Conservation (phyloP, 1,284 basidiomycete genomes). For the Rhodotorula mucilaginosa region DNA sequence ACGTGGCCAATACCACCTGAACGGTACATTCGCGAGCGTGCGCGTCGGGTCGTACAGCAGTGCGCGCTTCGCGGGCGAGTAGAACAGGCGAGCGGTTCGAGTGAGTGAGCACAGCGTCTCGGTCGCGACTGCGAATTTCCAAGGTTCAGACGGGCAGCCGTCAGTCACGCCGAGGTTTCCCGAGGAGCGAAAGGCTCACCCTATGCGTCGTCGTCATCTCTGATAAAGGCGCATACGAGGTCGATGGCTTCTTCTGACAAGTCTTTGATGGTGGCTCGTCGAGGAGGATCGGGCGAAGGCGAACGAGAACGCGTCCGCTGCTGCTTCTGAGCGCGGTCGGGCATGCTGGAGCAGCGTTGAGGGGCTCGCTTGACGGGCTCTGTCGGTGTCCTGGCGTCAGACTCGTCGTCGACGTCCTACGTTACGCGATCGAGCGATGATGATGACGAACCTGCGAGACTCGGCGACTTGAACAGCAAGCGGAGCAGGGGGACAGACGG, state of each 20-base stretch:
- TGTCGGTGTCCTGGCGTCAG: too few relatives aligned
- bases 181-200: too few relatives aligned
- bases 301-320: too few relatives aligned
- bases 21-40: too few relatives aligned
- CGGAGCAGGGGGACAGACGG: neutral
- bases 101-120: neutral
- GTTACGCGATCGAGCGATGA: neutral
- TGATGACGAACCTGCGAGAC: neutral
- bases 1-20: too few relatives aligned
- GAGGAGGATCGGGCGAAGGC: too few relatives aligned
- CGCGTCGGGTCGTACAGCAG: neutral
- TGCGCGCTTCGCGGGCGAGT: neutral
- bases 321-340: too few relatives aligned
- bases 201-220: neutral
- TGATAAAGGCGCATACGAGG: neutral
- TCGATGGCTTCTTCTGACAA: constrained; percentile 5
- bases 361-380: too few relatives aligned
- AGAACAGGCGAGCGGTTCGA: neutral
- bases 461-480: neutral
- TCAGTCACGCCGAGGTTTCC: too few relatives aligned
- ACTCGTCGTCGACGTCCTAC: too few relatives aligned
- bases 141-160: too few relatives aligned
- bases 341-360: too few relatives aligned
- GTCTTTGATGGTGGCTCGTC: neutral
- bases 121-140: neutral